Evolutionary conservation across 331 rosid genomes (phyloP).

Genomic region (Cydonia oblonga): DNA sequence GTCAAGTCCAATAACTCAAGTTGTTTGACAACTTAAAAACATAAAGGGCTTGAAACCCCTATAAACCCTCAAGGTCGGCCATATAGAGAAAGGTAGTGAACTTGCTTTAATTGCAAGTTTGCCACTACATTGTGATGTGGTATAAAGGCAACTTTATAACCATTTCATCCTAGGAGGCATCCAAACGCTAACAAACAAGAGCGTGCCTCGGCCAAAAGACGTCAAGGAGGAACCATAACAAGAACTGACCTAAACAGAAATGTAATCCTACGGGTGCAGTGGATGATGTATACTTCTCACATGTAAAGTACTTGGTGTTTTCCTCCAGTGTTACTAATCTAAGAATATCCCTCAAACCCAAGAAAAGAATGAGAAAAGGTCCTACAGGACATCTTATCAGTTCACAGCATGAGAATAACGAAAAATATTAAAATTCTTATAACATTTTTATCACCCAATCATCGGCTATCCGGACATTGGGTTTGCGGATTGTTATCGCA

Average conservation of each 20-base stretch:
- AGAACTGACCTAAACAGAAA: too few species aligned
- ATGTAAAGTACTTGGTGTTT: background rate
- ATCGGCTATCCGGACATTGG: constrained; percentile 53
- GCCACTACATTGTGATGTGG: too few species aligned
- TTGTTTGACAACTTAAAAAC: too few species aligned
- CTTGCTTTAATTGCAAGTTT: too few species aligned
- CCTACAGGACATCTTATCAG: background rate
- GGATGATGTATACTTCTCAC: background rate
- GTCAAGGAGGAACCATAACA: constrained; percentile 18
- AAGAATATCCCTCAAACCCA: background rate
- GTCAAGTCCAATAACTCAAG: too few species aligned
- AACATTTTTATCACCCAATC: constrained; percentile 64
- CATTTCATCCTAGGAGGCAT: too few species aligned
- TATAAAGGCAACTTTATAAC: too few species aligned
- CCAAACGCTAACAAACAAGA: constrained; percentile 71
- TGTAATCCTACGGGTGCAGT: background rate
- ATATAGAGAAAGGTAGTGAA: too few species aligned
- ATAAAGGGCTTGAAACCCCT: too few species aligned
- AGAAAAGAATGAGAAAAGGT: background rate
- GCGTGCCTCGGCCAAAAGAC: constrained; percentile 43
- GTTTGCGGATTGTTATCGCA: constrained; percentile 58
- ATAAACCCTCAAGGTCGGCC: too few species aligned
- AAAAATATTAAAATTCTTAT: constrained; percentile 6
- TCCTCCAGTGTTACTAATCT: background rate
- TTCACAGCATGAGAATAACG: background rate